Percentiles rank a stretch among this genome's conserved stretches.
These are phyloP conservation scores for Pseudophaeomoniella oleicola DNA, from an alignment of 2,329 filamentous ascomycete species.

Conservation along the genomic window DNA sequence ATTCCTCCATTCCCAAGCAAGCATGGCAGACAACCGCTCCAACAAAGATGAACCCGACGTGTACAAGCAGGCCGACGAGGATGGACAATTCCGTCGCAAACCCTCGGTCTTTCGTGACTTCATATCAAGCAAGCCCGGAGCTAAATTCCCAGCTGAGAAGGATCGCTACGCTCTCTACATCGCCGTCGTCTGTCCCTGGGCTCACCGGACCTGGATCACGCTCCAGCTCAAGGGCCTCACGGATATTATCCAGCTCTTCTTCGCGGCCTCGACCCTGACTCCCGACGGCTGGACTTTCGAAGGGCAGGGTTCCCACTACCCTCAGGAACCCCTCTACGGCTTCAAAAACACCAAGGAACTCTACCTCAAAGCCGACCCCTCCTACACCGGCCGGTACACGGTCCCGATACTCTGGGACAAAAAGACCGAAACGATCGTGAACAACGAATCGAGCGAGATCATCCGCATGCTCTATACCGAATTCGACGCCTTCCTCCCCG, in stretches of 20 bases:
- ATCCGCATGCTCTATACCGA: constrained; percentile 66
- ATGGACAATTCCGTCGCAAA: constrained; percentile 39
- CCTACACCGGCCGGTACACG: constrained; percentile 62
- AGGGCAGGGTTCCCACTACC: constrained; percentile 38
- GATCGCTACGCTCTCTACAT: constrained; percentile 49
- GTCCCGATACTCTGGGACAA: constrained; percentile 75
- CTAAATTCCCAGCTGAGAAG: constrained; percentile 43
- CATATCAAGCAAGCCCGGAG: constrained; percentile 35
- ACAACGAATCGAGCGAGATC: constrained; percentile 79
- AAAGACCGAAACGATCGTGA: constrained; percentile 60
- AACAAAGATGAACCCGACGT: constrained; percentile 9
- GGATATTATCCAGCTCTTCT: constrained; percentile 32
- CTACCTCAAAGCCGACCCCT: constrained; percentile 55
- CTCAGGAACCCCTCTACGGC: constrained; percentile 56
- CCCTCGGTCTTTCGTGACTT: constrained; percentile 40
- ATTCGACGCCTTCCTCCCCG: constrained; percentile 54
- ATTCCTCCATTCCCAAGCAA: too few relatives aligned
- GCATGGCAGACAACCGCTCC: too few relatives aligned
- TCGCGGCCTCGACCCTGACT: constrained; percentile 25
- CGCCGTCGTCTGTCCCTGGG: constrained; percentile 47
- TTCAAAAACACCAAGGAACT: constrained; percentile 58
- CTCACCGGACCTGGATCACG: constrained; percentile 35
- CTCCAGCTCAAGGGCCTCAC: constrained; percentile 36
- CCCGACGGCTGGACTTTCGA: constrained; percentile 60
- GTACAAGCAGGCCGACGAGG: constrained; percentile 23